Conservation (phyloP, 768 basidiomycete genomes). For the Tulasnella sp. region DNA sequence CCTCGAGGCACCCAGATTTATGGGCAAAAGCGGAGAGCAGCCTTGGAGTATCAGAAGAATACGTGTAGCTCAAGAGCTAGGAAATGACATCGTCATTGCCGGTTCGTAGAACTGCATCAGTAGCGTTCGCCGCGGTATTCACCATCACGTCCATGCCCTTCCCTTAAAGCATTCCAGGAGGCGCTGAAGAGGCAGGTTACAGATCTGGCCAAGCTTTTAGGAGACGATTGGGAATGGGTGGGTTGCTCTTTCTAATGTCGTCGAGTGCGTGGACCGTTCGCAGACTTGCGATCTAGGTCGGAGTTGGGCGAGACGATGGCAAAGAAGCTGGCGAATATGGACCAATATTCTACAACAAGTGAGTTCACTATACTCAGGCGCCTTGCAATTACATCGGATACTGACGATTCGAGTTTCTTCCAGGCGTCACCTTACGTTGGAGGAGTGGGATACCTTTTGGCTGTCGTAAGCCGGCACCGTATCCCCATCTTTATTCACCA, state of each 20-base stretch:
- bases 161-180: constrained; percentile 27
- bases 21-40: constrained; percentile 35
- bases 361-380: background rate
- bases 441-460: constrained; percentile 44
- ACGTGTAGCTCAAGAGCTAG: constrained; percentile 33
- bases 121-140: background rate
- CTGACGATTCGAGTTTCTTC: background rate
- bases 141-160: background rate
- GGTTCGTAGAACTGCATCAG: background rate
- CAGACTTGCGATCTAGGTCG: constrained; percentile 34
- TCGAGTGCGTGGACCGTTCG: background rate
- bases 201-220: constrained; percentile 49
- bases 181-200: constrained; percentile 49
- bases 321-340: constrained; percentile 48
- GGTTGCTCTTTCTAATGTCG: constrained; percentile 19
- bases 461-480: constrained; percentile 37
- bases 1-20: constrained; percentile 29
- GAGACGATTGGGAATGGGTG: constrained; percentile 48
- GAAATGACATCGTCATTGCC: constrained; percentile 26
- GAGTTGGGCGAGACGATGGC: constrained; percentile 58
- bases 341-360: constrained; percentile 55
- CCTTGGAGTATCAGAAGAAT: constrained; percentile 50
- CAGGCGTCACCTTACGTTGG: constrained; percentile 1
- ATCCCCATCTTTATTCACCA: background rate
- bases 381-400: background rate